Evolutionary conservation across 1,284 basidiomycete species (phyloP).

Genomic region (Sphaerobolus stellatus): DNA sequence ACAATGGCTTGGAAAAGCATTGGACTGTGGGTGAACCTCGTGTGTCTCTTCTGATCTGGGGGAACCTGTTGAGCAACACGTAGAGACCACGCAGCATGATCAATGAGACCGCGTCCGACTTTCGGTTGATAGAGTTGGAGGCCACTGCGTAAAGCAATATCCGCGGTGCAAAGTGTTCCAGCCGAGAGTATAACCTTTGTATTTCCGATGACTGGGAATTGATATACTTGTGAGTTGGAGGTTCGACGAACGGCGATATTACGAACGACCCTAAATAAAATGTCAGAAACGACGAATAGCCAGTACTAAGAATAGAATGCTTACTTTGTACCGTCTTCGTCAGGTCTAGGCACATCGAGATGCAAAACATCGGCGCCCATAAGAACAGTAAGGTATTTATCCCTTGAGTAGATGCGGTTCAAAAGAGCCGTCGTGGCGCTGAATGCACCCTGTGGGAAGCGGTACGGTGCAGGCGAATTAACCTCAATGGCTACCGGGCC

Average conservation of each 20-base stretch:
- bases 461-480: neutral
- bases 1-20: neutral
- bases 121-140: neutral
- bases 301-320: neutral
- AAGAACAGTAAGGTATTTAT: neutral
- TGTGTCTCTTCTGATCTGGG: neutral
- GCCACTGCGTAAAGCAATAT: neutral
- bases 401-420: neutral
- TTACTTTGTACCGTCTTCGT: neutral
- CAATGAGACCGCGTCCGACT: neutral
- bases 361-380: neutral
- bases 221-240: neutral
- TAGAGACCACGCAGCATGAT: neutral
- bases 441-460: neutral
- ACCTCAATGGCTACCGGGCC: neutral
- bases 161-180: neutral
- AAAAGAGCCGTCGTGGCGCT: neutral
- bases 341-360: neutral
- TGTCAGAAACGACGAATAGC: too few species aligned
- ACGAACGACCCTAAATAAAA: neutral
- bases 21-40: neutral
- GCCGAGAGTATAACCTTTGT: neutral
- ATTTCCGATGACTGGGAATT: neutral
- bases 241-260: neutral
- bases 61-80: neutral